Evolutionary conservation across 495 filamentous ascomycete genomes (phyloP).

Genomic region (Penicillium nucicola): DNA sequence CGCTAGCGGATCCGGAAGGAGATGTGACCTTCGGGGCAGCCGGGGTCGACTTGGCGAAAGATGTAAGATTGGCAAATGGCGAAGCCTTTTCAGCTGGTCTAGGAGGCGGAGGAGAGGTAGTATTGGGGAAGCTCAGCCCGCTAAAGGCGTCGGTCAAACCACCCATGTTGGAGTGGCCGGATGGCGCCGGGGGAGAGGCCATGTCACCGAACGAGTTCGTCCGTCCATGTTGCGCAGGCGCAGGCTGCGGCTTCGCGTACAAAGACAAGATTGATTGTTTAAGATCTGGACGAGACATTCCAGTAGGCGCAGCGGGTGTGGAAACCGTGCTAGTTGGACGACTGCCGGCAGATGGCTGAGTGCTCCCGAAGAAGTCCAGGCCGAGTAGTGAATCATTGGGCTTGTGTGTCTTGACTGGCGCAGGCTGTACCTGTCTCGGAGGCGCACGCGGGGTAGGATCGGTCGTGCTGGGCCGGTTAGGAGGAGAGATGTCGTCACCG

Average conservation of each 20-base stretch:
- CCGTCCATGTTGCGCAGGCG: conserved; percentile 54
- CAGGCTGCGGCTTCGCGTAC: conserved; percentile 76
- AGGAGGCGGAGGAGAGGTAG: conserved; percentile 52
- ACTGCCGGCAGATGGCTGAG: conserved; percentile 57
- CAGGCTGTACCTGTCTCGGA: conserved; percentile 55
- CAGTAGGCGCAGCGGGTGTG: conserved; percentile 49
- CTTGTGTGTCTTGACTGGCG: conserved; percentile 59
- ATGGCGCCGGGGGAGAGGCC: conserved; percentile 51
- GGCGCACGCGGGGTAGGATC: conserved; percentile 51
- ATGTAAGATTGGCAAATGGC: conserved; percentile 71
- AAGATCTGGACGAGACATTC: conserved; percentile 82
- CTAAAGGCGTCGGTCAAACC: conserved; percentile 87
- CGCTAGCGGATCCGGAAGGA: conserved; percentile 52
- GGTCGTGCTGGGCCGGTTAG: conserved; percentile 64
- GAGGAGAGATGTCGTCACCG: conserved; percentile 55
- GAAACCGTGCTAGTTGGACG: conserved; percentile 72
- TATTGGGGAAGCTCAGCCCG: conserved; percentile 66
- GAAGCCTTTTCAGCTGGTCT: conserved; percentile 54
- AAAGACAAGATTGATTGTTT: conserved; percentile 97
- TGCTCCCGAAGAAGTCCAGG: conserved; percentile 84
- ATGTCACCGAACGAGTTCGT: conserved; percentile 66
- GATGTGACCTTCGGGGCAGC: conserved; percentile 51
- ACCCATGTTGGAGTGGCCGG: conserved; percentile 56
- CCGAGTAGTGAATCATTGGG: conserved; percentile 85
- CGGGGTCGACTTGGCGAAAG: conserved; percentile 54